Evolutionary conservation across 129 eudicot species (phyloP).

Genomic region (Flaveria bidentis): DNA sequence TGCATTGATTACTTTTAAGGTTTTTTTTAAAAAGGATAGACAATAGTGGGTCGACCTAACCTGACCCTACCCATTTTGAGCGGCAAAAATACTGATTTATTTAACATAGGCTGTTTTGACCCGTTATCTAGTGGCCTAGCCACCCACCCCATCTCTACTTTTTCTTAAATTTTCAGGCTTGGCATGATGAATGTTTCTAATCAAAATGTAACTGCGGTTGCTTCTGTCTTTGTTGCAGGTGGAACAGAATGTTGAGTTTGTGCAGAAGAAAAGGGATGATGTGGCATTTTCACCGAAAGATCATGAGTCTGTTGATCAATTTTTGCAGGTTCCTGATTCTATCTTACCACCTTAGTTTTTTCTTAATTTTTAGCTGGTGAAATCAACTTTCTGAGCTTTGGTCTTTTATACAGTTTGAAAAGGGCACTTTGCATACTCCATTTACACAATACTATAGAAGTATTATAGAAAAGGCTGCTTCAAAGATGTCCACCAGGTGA

Average conservation of each 20-base stretch:
- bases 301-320: slow-evolving; percentile 68
- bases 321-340: slow-evolving; percentile 66
- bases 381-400: slow-evolving; percentile 12
- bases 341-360: background rate
- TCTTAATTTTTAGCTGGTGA: slow-evolving; percentile 2
- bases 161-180: background rate
- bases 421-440: slow-evolving; percentile 50
- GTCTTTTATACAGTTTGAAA: slow-evolving; percentile 69
- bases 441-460: slow-evolving; percentile 87
- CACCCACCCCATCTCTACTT: background rate
- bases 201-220: no score
- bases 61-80: background rate
- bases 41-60: no score
- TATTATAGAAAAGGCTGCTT: slow-evolving; percentile 69
- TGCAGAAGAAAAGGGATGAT: slow-evolving; percentile 91
- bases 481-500: slow-evolving; percentile 47
- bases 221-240: slow-evolving; percentile 47
- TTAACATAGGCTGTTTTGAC: background rate
- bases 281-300: slow-evolving; percentile 91
- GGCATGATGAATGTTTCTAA: no score
- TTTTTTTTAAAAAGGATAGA: no score
- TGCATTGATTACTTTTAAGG: background rate
- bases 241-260: slow-evolving; percentile 81
- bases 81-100: background rate
- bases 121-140: no score